Evolutionary conservation across 176 grass and related monocot genomes (phyloP), one percentile per base, ranked within the genome.

Genomic region (Oryza punctata): DNA sequence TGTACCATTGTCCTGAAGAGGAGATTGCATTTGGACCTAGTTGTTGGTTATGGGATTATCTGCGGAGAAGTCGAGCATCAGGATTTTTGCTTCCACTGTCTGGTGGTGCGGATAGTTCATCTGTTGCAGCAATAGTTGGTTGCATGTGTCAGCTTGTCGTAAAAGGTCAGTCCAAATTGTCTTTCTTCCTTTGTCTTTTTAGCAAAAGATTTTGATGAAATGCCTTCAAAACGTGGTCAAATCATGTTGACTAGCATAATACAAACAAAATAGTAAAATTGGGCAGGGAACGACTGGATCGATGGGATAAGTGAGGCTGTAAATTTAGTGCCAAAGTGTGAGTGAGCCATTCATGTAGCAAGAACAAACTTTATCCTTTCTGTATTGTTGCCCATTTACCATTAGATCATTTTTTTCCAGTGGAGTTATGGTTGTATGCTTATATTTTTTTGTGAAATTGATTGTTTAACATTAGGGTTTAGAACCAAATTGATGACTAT

Each of bases 41-140:
- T 78, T 98, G 93, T 88, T 98, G 96, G 96, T 74, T 98, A 28
- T 95, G 96, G 96, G 96, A 98, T 91, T 98, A 98, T 91, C 69
- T 98, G 54, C 77, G 96, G 71, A 93, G 96, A 86, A 98, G 93
- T 75, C 87, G 91, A 81, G 93, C 96, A 52, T 95, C 93, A 6
- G 96, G 96, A n/a, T 95, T 98, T 88, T 79, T 98, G 87, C 96
- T 98, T 89, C 96, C 96, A 59, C 91, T 98, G 80, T 98, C 96
- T 64, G 96, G 95, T 86, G 96, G 96, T 30, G 96, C 96, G 0
- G 96, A 98, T 91, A 98, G 96, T 93, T 98, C 96, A 60, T 86
- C 93, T 45, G 96, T 98, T 90, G 96, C 96, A 25, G 96, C 96
- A 69, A 95, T 98, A 76, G 93, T 98, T 16, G 96, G 96, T 23